Conservation (phyloP, 805 yeast genomes). For the Kodamaea neixiangensis region DNA sequence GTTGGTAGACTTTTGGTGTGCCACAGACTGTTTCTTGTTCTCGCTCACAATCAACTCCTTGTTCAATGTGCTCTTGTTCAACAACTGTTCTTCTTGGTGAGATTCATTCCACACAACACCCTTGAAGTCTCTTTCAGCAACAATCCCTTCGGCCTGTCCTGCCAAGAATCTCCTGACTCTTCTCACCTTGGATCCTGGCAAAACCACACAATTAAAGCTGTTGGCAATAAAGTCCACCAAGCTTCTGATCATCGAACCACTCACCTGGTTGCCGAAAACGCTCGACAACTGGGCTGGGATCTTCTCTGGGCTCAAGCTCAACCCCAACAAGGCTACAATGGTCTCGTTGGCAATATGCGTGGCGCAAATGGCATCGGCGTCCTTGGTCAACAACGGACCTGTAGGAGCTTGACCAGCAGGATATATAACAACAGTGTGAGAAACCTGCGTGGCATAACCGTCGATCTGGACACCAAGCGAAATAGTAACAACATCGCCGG, state of each 20-base stretch:
- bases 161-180: slow-evolving; percentile 90
- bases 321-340: slow-evolving; percentile 72
- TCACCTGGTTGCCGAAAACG: slow-evolving; percentile 44
- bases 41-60: slow-evolving; percentile 43
- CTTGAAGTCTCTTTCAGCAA: slow-evolving; percentile 88
- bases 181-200: slow-evolving; percentile 92
- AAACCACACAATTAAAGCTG: slow-evolving; percentile 77
- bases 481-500: slow-evolving; percentile 86
- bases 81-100: slow-evolving; percentile 67
- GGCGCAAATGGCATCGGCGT: slow-evolving; percentile 90
- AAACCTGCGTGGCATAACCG: slow-evolving; percentile 85
- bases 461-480: slow-evolving; percentile 90
- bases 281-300: slow-evolving; percentile 54
- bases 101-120: slow-evolving; percentile 89
- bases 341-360: slow-evolving; percentile 88
- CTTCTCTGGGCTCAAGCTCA: slow-evolving; percentile 74
- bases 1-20: slow-evolving; percentile 26
- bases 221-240: slow-evolving; percentile 88
- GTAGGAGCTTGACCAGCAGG: slow-evolving; percentile 65
- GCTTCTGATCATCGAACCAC: slow-evolving; percentile 69
- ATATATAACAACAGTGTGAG: slow-evolving; percentile 85
- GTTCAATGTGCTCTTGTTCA: slow-evolving; percentile 38
- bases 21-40: slow-evolving; percentile 19
- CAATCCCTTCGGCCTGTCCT: slow-evolving; percentile 92
- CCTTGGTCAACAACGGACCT: slow-evolving; percentile 80